Evolutionary conservation across 106 monocot species (phyloP).

Genomic region (Platanthera zijinensis): DNA sequence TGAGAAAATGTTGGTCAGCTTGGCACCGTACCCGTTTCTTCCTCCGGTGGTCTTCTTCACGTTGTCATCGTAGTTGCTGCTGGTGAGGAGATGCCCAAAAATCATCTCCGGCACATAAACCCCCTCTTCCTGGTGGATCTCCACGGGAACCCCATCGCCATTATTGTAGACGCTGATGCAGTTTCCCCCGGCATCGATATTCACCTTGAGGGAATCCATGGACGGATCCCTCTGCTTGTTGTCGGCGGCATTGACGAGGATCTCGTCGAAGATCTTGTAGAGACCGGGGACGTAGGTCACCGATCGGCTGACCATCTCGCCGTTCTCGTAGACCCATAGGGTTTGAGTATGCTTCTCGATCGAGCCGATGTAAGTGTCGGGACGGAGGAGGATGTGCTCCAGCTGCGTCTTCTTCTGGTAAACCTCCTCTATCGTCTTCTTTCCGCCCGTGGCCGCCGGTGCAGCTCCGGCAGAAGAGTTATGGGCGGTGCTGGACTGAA

Average conservation of each 20-base stretch:
- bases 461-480: constrained; percentile 19
- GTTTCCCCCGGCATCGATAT: constrained; percentile 55
- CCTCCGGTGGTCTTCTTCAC: constrained; percentile 98
- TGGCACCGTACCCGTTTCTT: constrained; percentile 94
- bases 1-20: constrained; percentile 94
- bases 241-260: constrained; percentile 98
- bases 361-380: constrained; percentile 96
- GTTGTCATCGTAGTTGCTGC: constrained; percentile 91
- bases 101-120: constrained; percentile 98
- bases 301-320: constrained; percentile 56
- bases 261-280: constrained; percentile 99
- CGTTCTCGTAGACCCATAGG: constrained; percentile 83
- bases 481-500: constrained; percentile 61
- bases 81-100: constrained; percentile 91
- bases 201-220: constrained; percentile 81
- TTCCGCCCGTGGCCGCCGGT: constrained; percentile 4
- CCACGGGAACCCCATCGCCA: constrained; percentile 90
- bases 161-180: constrained; percentile 86
- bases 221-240: constrained; percentile 97
- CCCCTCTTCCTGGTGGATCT: constrained; percentile 92
- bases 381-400: constrained; percentile 98
- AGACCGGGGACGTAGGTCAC: constrained; percentile 89
- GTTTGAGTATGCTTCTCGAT: constrained; percentile 81
- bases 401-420: constrained; percentile 99
- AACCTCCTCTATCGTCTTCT: constrained; percentile 83